A percentile compares a stretch with the other conserved stretches of the same genome.
Evolutionary conservation across 371 early-diverging fungal species (phyloP).

Genomic region (Blyttiomyces sp.): DNA sequence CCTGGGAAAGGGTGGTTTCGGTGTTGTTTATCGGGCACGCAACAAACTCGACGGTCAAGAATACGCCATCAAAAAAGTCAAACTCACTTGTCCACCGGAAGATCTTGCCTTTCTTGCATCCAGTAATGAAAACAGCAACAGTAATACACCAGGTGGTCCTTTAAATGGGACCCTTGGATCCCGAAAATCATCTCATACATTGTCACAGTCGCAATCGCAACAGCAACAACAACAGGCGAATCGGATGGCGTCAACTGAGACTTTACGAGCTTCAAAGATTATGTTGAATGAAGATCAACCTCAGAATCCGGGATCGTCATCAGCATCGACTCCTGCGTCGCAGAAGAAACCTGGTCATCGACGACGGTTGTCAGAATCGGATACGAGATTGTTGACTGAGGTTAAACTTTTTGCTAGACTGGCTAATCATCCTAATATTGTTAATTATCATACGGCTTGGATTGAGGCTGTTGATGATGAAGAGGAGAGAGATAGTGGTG

Average conservation of each 20-base stretch:
- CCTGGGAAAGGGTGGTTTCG: conserved; percentile 47
- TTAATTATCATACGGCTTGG: conserved; percentile 48
- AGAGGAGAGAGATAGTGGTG: conserved; percentile 1
- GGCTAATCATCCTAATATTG: conserved; percentile 42
- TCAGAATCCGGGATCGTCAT: too few relatives aligned
- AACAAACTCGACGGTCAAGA: conserved; percentile 44
- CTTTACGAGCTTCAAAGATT: too few relatives aligned
- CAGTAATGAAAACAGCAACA: neutral
- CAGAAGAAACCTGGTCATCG: neutral
- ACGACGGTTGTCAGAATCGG: conserved; percentile 19
- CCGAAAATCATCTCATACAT: too few relatives aligned
- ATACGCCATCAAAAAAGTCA: conserved; percentile 55
- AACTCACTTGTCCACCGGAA: conserved; percentile 24
- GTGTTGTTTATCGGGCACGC: conserved; percentile 47
- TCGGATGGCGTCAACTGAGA: too few relatives aligned
- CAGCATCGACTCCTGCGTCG: too few relatives aligned
- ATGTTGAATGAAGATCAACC: too few relatives aligned
- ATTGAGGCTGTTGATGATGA: conserved; percentile 30
- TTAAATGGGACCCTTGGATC: too few relatives aligned
- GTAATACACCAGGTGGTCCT: neutral
- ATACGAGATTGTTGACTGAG: conserved; percentile 35
- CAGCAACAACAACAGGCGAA: neutral
- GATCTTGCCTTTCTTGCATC: conserved; percentile 18
- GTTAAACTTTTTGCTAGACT: conserved; percentile 43
- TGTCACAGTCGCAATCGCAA: neutral